Base-by-base conservation (phyloP, 495 filamentous ascomycete genomes). In the Penicillium salamii region DNA sequence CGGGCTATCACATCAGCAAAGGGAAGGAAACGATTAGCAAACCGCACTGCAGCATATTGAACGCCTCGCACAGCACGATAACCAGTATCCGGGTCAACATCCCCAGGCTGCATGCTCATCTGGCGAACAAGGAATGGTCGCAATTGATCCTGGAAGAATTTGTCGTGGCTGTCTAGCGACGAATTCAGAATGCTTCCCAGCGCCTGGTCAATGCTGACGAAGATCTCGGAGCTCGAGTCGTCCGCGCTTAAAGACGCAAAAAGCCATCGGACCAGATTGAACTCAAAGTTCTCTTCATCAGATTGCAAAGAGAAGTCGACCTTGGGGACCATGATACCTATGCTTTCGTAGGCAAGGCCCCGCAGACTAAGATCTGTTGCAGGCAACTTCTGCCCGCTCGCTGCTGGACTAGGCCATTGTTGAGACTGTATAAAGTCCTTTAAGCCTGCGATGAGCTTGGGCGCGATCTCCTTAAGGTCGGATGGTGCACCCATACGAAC, bases 181-280 rank as follows among this genome's bases (percentile, higher is more conserved):
- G 78, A 79, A 38, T 78, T 76, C 17, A 91, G 63, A 35, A 96
- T 78, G 44, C 84, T 90, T 34, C 89, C 89, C 2, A 98, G 71
- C 4, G 91, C 87, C 44, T 91, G 89, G 56, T 97, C 91, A 35
- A 97, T 87, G 64, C 89, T 93, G 46, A 96, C 83, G 19, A 86
- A 86, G 14, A 92, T 81, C 8, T 83, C 81, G 12, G 84, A 80
- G 0, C 85, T 79, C 5, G 82, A 89, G 2, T 83, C 79, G 58
- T 97, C 91, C 53, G 88, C 84, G 44, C 81, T 81, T n/a, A 97
- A 72, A 5, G 88, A 87, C 21, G 75, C 78, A 62, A 98, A 89
- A 26, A 96, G 78, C 87, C 87, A 95, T 40, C 78, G 74, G 2
- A 92, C 75, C 1, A 90, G 67, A 36, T 81, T 71, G 69, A 87